Evolutionary conservation across 352 stramenopile species (phyloP), one percentile per base, ranked within the genome.

Genomic region (Aphanomyces cochlioides): DNA sequence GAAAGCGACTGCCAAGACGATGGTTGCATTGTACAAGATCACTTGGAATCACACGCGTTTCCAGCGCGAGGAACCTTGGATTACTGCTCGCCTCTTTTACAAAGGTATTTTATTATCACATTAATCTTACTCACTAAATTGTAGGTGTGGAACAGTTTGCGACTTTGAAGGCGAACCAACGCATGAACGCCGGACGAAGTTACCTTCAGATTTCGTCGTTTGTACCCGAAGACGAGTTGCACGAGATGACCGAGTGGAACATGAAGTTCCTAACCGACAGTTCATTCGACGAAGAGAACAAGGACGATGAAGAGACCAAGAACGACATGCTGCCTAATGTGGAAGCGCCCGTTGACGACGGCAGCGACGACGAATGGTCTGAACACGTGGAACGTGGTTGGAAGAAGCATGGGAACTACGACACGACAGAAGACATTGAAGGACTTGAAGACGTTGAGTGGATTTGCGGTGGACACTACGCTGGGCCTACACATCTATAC

Each of bases 371-470:
- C 3, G 8, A 58, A 3, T 58, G 50, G 50, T 19, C 50, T 19
- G 50, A 58, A 19, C 2, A 58, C 8, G 50, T 58, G 8, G 50
- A 58, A 2, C 50, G 50, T 21, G 50, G 50, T 21, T 58, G 2
- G 50, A 58, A 58, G 50, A 58, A 58, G 50, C 8, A 58, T 1
- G 50, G 50, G 50, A 12, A 10, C n/a, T 58, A 58, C n/a, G 50
- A 58, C 8, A 19, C 50, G 1, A 58, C 50, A 58, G 50, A 58
- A 58, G 50, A 58, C 50, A 21, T 58, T 58, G 50, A 58, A 58
- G 50, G n/a, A 10, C 8, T 58, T 19, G 50, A 58, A 10, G n/a
- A 58, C 3, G 50, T 58, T n/a, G 50, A 58, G 13, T 58, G 50
- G 50, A 19, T 10, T n/a, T 58, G 8, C 8, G 50, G 50, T 21